Percentiles rank a stretch among this genome's conserved stretches.
Conservation (phyloP, 768 basidiomycete species). For the Rhodotorula babjevae region DNA sequence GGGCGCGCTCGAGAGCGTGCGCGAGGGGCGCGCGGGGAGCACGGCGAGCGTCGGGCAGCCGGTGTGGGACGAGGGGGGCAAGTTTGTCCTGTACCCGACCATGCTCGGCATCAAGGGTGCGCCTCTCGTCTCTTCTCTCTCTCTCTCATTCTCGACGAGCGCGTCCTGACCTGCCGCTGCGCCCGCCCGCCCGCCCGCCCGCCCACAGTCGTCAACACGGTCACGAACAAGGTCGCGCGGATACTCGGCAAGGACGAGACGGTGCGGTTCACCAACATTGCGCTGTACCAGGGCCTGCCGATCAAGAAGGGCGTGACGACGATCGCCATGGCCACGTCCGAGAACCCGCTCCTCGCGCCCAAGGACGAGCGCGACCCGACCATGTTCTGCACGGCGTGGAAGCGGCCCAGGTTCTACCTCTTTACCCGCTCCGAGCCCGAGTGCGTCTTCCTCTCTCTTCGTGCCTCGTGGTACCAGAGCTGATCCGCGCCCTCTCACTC, state of each 20-base stretch:
- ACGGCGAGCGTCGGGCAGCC: constrained; percentile 65
- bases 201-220: constrained; percentile 81
- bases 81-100: constrained; percentile 88
- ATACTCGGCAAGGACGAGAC: constrained; percentile 91
- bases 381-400: constrained; percentile 87
- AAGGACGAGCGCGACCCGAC: constrained; percentile 82
- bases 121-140: constrained; percentile 30
- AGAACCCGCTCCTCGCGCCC: constrained; percentile 87
- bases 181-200: too few species aligned
- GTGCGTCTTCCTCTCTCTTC: constrained; percentile 53
- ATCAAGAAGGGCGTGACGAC: constrained; percentile 80
- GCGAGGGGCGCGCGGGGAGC: constrained; percentile 57
- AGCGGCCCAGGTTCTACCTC: constrained; percentile 86
- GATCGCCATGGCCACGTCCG: constrained; percentile 88
- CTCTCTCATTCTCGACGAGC: background rate
- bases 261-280: constrained; percentile 79
- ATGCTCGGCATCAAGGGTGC: constrained; percentile 90
- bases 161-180: too few species aligned
- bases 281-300: constrained; percentile 89
- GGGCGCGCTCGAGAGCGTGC: constrained; percentile 37
- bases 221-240: constrained; percentile 84
- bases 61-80: constrained; percentile 97
- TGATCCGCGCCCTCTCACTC: too few species aligned
- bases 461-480: background rate
- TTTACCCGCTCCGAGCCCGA: constrained; percentile 88